These are phyloP conservation scores for Puccinia coronata DNA, from an alignment of 1,284 basidiomycete genomes.

Conservation along the genomic window DNA sequence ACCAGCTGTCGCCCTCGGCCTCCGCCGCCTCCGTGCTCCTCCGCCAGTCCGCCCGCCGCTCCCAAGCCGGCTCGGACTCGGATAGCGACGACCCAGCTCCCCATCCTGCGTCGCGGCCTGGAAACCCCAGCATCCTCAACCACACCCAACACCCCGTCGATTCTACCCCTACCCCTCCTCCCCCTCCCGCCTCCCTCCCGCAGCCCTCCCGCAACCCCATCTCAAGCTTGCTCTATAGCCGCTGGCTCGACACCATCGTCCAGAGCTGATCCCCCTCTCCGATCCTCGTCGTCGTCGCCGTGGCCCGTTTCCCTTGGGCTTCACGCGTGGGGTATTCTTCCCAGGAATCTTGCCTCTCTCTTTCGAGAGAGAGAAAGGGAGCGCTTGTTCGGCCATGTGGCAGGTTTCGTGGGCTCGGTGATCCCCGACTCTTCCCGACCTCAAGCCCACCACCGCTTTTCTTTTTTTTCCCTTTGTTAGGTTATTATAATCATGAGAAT, in stretches of 20 bases:
- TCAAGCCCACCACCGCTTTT: too few species aligned
- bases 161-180: not conserved
- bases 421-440: too few species aligned
- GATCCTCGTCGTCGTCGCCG: too few species aligned
- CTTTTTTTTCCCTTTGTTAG: too few species aligned
- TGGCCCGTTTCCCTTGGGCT: too few species aligned
- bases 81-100: not conserved
- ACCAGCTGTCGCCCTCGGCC: conserved; percentile 17
- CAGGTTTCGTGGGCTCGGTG: too few species aligned
- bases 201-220: not conserved
- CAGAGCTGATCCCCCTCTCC: not conserved
- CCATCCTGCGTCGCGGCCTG: not conserved
- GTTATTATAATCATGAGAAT: too few species aligned
- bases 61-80: not conserved
- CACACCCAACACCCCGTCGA: too few species aligned
- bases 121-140: not conserved
- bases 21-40: not conserved
- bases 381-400: too few species aligned
- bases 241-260: conserved; percentile 15
- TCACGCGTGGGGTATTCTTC: too few species aligned
- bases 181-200: not conserved
- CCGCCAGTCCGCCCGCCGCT: not conserved
- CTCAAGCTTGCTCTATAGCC: not conserved
- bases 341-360: too few species aligned
- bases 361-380: too few species aligned